Evolutionary conservation across 2,329 filamentous ascomycete species (phyloP).

Genomic region (Shiraia sp.): DNA sequence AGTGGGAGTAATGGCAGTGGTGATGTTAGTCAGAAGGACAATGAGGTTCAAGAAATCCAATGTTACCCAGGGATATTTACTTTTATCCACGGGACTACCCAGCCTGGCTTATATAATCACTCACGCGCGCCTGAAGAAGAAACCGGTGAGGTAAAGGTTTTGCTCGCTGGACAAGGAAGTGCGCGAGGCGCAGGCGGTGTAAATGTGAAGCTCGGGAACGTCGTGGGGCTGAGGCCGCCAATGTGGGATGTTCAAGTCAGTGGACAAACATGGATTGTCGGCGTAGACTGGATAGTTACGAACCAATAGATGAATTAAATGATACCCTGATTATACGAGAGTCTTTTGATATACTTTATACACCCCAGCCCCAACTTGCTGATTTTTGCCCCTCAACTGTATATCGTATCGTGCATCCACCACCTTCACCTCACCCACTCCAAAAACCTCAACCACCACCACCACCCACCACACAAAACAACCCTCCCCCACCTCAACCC

Average conservation of each 20-base stretch:
- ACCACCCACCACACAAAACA: too few relatives aligned
- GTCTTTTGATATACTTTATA: too few relatives aligned
- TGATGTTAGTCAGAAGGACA: too few relatives aligned
- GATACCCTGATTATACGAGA: too few relatives aligned
- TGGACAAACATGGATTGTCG: constrained; percentile 43
- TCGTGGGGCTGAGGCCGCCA: constrained; percentile 46
- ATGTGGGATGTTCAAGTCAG: constrained; percentile 47
- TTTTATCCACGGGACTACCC: constrained; percentile 23
- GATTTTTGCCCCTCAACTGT: too few relatives aligned
- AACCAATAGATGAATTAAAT: too few relatives aligned
- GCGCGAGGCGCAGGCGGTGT: constrained; percentile 20
- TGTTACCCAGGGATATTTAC: constrained; percentile 26
- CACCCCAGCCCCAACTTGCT: too few relatives aligned
- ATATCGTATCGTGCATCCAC: too few relatives aligned
- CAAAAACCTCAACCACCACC: too few relatives aligned
- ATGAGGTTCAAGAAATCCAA: constrained; percentile 14
- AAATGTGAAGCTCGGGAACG: constrained; percentile 23
- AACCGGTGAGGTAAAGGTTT: constrained; percentile 14
- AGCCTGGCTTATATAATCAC: constrained; percentile 17
- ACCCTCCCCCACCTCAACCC: too few relatives aligned
- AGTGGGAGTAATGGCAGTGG: constrained; percentile 5
- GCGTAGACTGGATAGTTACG: constrained; percentile 48
- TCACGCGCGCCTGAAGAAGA: constrained; percentile 4
- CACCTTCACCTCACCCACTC: too few relatives aligned
- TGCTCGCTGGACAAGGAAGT: constrained; percentile 36